phyloP scores from a whole-genome alignment of 305 asterid genomes.

The Fraxinus angustifolia region DNA sequence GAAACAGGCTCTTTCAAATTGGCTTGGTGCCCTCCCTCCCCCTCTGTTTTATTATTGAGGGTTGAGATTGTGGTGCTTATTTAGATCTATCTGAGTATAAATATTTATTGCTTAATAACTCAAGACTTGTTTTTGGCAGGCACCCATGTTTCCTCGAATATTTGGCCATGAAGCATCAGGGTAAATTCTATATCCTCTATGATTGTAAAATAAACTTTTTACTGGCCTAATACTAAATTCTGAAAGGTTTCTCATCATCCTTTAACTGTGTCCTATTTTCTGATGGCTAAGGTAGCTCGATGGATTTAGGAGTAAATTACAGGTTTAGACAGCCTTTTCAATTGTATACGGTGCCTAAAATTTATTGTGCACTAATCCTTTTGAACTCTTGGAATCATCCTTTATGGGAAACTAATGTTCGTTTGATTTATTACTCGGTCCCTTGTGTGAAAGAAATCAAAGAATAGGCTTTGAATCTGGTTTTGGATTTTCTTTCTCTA shows the following conservation, averaged over 20 bases:
- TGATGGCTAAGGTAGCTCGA: neutral
- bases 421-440: neutral
- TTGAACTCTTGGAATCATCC: neutral
- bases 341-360: neutral
- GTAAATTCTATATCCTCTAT: slow-evolving; percentile 39
- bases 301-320: neutral
- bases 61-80: neutral
- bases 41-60: neutral
- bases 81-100: neutral
- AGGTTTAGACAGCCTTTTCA: neutral
- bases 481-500: neutral
- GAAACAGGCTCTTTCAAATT: neutral
- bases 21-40: neutral
- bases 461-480: neutral
- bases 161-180: slow-evolving; percentile 99
- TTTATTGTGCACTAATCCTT: neutral
- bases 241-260: slow-evolving; percentile 1
- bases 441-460: neutral
- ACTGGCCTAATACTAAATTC: neutral
- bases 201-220: neutral
- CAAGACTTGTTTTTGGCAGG: slow-evolving; percentile 44
- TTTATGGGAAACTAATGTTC: neutral
- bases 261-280: neutral
- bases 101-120: neutral
- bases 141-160: slow-evolving; percentile 80